phyloP scores from a whole-genome alignment of 2,329 filamentous ascomycete genomes.

The Colletotrichum spinosum region DNA sequence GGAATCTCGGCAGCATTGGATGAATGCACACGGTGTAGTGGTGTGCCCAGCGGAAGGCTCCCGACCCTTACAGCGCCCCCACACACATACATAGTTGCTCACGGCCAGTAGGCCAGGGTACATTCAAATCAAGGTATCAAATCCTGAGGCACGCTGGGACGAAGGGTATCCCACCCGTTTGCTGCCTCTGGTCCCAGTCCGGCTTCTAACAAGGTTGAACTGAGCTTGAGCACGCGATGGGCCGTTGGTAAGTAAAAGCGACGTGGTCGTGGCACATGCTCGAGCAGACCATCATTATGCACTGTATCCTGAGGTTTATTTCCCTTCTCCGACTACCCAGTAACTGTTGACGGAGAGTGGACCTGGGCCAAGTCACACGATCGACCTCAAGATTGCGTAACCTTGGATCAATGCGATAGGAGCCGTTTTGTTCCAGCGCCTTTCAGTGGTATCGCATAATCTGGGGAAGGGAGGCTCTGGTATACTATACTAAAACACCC shows the following conservation, averaged over 20 bases:
- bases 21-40: too few species aligned
- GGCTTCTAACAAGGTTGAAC: not conserved
- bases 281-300: slow-evolving; percentile 28
- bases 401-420: slow-evolving; percentile 31
- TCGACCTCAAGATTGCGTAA: slow-evolving; percentile 27
- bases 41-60: too few species aligned
- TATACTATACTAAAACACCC: slow-evolving; percentile 11
- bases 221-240: slow-evolving; percentile 27
- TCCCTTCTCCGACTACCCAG: not conserved
- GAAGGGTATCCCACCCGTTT: not conserved
- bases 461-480: slow-evolving; percentile 28
- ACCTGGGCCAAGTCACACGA: slow-evolving; percentile 33
- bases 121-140: not conserved
- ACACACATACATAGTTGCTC: too few species aligned
- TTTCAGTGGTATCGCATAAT: slow-evolving; percentile 30
- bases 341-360: slow-evolving; percentile 24
- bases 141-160: not conserved
- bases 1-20: too few species aligned
- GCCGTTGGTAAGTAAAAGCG: slow-evolving; percentile 18
- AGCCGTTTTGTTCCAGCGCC: not conserved
- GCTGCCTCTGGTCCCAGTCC: too few species aligned
- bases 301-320: slow-evolving; percentile 25
- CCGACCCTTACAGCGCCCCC: too few species aligned
- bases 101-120: too few species aligned
- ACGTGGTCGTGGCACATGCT: slow-evolving; percentile 24